Percentiles rank a stretch among this genome's conserved stretches.
Evolutionary conservation across 2,329 filamentous ascomycete species (phyloP).

Genomic region (Mycogone perniciosa): DNA sequence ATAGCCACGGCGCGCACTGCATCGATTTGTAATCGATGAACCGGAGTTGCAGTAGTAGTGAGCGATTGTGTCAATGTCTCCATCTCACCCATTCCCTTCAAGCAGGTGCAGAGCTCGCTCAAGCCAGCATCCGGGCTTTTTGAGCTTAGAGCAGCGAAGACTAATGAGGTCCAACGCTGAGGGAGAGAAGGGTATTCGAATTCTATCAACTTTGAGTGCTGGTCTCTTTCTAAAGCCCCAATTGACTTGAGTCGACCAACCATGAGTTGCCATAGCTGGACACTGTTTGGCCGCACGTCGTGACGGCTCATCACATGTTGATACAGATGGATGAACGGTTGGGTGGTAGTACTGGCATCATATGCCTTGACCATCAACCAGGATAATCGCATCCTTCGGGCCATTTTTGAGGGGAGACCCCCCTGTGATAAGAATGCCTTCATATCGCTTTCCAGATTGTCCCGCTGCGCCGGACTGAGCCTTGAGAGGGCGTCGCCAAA

Average conservation of each 20-base stretch:
- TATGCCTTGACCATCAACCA: conserved; percentile 20
- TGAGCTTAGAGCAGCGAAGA: conserved; percentile 11
- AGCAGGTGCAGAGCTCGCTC: conserved; percentile 13
- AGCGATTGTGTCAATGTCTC: conserved; percentile 3
- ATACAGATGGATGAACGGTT: conserved; percentile 13
- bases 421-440: conserved; percentile 10
- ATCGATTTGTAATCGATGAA: conserved; percentile 8
- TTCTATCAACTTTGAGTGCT: conserved; percentile 10
- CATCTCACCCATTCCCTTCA: conserved; percentile 15
- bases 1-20: conserved; percentile 14
- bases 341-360: conserved; percentile 9
- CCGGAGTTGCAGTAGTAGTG: conserved; percentile 8
- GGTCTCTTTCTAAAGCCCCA: conserved; percentile 2
- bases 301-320: neutral
- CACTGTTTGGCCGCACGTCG: conserved; percentile 1
- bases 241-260: conserved; percentile 13
- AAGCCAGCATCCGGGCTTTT: conserved; percentile 1
- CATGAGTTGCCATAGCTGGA: conserved; percentile 20
- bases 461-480: conserved; percentile 10
- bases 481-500: conserved; percentile 15
- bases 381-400: conserved; percentile 14
- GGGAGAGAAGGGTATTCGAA: conserved; percentile 9
- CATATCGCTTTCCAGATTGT: conserved; percentile 12
- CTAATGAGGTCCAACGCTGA: conserved; percentile 17
- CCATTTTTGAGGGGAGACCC: conserved; percentile 6